Conservation (phyloP, 129 eudicot genomes). For the Artemisia tridentata region DNA sequence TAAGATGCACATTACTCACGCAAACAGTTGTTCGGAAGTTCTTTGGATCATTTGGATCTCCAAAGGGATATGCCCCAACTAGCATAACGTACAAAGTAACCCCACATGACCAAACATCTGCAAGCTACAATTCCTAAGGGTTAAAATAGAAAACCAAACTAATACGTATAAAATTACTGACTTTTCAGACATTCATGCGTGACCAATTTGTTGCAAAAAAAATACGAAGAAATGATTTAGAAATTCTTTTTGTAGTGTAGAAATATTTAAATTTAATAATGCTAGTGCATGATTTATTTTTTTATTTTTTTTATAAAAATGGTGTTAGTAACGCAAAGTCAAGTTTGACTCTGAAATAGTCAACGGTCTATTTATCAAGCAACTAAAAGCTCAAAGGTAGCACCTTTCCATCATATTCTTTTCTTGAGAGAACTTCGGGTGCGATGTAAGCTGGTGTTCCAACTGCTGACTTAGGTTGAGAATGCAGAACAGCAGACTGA, state of each 20-base stretch:
- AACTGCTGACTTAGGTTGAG: constrained; percentile 80
- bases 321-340: neutral
- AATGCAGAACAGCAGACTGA: constrained; percentile 69
- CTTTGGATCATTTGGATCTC: constrained; percentile 65
- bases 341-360: neutral
- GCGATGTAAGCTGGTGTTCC: constrained; percentile 89
- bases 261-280: neutral
- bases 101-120: constrained; percentile 92
- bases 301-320: neutral
- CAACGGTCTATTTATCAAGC: neutral
- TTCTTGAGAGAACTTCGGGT: constrained; percentile 64
- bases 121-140: constrained; percentile 43
- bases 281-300: neutral
- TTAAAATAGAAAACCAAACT: constrained; percentile 5
- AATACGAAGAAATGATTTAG: neutral
- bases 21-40: constrained; percentile 50
- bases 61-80: constrained; percentile 71
- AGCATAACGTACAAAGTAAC: constrained; percentile 71
- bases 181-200: constrained; percentile 3
- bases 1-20: constrained; percentile 36
- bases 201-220: neutral
- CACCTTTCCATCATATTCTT: constrained; percentile 80
- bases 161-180: neutral
- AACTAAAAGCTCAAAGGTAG: constrained; percentile 14
- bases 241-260: neutral